Percentiles rank a stretch among this genome's conserved stretches.
These are phyloP conservation scores for Macrolepiota albuminosa DNA, from an alignment of 768 basidiomycete genomes.

Conservation along the genomic window DNA sequence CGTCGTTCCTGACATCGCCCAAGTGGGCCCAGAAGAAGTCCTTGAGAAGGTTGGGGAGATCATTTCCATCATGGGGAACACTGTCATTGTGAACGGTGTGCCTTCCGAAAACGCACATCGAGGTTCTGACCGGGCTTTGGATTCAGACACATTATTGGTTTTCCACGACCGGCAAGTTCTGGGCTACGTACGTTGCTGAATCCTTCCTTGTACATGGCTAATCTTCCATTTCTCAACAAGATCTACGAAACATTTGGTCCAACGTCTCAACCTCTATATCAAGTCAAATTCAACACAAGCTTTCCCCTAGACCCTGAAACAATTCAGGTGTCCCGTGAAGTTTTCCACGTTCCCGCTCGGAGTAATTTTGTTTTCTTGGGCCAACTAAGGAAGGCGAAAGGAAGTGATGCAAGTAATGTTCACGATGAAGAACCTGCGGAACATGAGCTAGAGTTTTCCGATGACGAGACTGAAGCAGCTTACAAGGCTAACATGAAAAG, in stretches of 20 bases:
- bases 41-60: slow-evolving; percentile 79
- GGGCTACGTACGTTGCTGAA: slow-evolving; percentile 68
- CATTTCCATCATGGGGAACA: slow-evolving; percentile 65
- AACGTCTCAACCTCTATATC: slow-evolving; percentile 84
- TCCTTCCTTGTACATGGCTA: slow-evolving; percentile 26
- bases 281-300: slow-evolving; percentile 70
- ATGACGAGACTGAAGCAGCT: slow-evolving; percentile 87
- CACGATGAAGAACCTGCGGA: slow-evolving; percentile 93
- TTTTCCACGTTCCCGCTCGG: slow-evolving; percentile 78
- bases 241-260: slow-evolving; percentile 96
- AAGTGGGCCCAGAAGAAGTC: slow-evolving; percentile 57
- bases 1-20: slow-evolving; percentile 54
- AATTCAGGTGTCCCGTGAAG: slow-evolving; percentile 50
- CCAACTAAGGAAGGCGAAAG: slow-evolving; percentile 65
- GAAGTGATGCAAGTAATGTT: slow-evolving; percentile 92
- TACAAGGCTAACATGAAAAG: slow-evolving; percentile 58
- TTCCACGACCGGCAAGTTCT: slow-evolving; percentile 87
- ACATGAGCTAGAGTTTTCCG: slow-evolving; percentile 90
- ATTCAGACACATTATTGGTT: slow-evolving; percentile 87
- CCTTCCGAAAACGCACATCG: slow-evolving; percentile 37
- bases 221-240: slow-evolving; percentile 25
- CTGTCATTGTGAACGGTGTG: slow-evolving; percentile 69
- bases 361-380: slow-evolving; percentile 83
- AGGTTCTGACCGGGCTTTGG: slow-evolving; percentile 63
- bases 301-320: slow-evolving; percentile 58